phyloP scores from a whole-genome alignment of 352 stramenopile genomes.

The Globisporangium cylindrosporum region DNA sequence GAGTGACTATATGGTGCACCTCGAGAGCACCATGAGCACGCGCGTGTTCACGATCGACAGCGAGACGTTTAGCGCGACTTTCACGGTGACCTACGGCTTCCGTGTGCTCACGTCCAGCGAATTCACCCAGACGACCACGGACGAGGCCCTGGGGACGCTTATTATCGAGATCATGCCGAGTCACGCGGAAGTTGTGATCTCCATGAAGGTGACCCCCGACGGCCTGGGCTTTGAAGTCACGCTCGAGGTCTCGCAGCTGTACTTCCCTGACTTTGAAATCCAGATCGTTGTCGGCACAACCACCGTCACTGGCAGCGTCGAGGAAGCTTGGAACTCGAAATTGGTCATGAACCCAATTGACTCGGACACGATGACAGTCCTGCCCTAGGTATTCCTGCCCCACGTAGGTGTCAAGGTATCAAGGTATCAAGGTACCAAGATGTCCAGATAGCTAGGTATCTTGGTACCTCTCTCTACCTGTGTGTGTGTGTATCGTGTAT shows the following conservation, averaged over 20 bases:
- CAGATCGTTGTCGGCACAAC: neutral
- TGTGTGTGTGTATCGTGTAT: neutral
- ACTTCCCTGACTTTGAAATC: slow-evolving; percentile 9
- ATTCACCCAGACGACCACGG: slow-evolving; percentile 11
- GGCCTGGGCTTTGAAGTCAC: slow-evolving; percentile 9
- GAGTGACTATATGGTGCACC: slow-evolving; percentile 18
- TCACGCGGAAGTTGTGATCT: neutral
- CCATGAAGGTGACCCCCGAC: neutral
- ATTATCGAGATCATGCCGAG: slow-evolving; percentile 17
- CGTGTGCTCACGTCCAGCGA: slow-evolving; percentile 8
- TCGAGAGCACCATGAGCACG: slow-evolving; percentile 2
- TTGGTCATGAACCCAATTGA: slow-evolving; percentile 4
- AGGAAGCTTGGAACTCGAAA: neutral
- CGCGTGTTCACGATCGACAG: slow-evolving; percentile 11
- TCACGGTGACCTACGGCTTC: slow-evolving; percentile 21
- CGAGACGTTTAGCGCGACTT: slow-evolving; percentile 14
- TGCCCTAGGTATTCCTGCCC: neutral
- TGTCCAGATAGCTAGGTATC: neutral
- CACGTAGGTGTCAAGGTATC: neutral
- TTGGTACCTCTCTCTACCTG: too few species aligned
- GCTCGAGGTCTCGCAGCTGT: slow-evolving; percentile 9
- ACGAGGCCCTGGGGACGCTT: slow-evolving; percentile 10
- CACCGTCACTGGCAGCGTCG: neutral
- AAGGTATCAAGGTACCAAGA: neutral
- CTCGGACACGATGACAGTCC: neutral